phyloP scores from a whole-genome alignment of 164 flowering plant genomes.

The Vitis rupestris region DNA sequence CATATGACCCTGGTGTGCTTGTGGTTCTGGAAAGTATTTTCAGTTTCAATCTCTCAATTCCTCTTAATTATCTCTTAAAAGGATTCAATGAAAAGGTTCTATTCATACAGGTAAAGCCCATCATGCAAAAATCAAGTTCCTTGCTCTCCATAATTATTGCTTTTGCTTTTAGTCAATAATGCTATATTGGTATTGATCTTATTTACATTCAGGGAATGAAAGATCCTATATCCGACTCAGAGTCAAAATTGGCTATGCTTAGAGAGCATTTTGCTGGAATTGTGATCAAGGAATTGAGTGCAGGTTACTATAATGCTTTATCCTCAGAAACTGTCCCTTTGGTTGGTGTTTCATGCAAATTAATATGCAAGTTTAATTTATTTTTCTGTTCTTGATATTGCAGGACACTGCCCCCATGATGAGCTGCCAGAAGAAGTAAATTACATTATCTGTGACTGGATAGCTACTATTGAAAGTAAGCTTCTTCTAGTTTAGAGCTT shows the following conservation, averaged over 20 bases:
- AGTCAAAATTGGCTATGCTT: conserved; percentile 50
- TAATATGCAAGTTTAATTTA: not conserved
- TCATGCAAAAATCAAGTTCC: not conserved
- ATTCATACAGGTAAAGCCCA: conserved; percentile 60
- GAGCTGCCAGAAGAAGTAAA: conserved; percentile 79
- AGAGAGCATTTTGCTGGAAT: conserved; percentile 54
- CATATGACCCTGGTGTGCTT: conserved; percentile 76
- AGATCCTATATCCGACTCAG: conserved; percentile 75
- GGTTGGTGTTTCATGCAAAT: not conserved
- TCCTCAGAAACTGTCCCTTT: too few species aligned
- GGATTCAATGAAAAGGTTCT: conserved; percentile 55
- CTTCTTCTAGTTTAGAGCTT: conserved; percentile 8
- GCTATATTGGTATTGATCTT: not conserved
- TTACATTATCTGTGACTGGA: conserved; percentile 61
- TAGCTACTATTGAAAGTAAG: conserved; percentile 28
- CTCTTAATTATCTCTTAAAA: conserved; percentile 71
- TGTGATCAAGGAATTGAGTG: conserved; percentile 55
- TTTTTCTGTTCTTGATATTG: not conserved
- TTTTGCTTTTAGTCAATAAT: not conserved
- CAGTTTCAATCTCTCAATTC: conserved; percentile 67
- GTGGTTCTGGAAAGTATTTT: conserved; percentile 73
- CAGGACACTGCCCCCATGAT: conserved; percentile 96
- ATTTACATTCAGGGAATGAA: conserved; percentile 60
- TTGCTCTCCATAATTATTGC: not conserved
- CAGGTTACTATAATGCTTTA: conserved; percentile 39